Base-by-base conservation (phyloP, 192 early-diverging fungal genomes). In the Coemansia sp. region DNA sequence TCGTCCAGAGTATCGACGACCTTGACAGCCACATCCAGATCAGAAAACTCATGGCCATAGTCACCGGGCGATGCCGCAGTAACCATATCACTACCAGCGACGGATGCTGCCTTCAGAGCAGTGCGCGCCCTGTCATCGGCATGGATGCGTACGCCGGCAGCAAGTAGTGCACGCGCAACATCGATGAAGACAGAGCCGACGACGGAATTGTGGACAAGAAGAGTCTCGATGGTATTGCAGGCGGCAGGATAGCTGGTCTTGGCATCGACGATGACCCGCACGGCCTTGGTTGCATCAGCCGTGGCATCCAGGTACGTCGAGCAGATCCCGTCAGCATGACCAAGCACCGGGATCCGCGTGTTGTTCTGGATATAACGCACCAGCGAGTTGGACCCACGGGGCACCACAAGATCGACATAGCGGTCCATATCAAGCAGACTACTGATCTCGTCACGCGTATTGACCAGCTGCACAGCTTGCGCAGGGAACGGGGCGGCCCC, bases 301-400 rank as follows among this genome's bases (percentile, higher is more conserved):
- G 84, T 76, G 55, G 87, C 86, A 74, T 97, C 95, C 29, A 99
- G 67, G 72, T 86, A 99, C 6, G 91, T 86, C 7, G 93, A 88
- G 83, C 97, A 99, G 44, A 99, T 72, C 22, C 97, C 97, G 78
- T 99, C 97, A 30, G 97, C 97, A 67, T 99, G 97, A 44, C 97
- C 97, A 28, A 99, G 84, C n/a, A 99, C 97, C 27, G 97, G 97
- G 61, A 99, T 99, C 53, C 97, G 91, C 15, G 96, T 98, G 70
- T 89, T 89, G 54, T 88, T 89, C 70, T 96, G 92, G 50, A 98
- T 92, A 70, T 93, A 87, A 33, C 88, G 86, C 41, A 99, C 95
- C 47, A 99, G 81, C 50, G 86, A 81, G 63, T 94, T 96, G 55
- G 90, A 92, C 17, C 97, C 97, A 42, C 97, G 81, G 3, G 97